Conservation (phyloP, 257 asterid species). For the Leptodermis oblonga region DNA sequence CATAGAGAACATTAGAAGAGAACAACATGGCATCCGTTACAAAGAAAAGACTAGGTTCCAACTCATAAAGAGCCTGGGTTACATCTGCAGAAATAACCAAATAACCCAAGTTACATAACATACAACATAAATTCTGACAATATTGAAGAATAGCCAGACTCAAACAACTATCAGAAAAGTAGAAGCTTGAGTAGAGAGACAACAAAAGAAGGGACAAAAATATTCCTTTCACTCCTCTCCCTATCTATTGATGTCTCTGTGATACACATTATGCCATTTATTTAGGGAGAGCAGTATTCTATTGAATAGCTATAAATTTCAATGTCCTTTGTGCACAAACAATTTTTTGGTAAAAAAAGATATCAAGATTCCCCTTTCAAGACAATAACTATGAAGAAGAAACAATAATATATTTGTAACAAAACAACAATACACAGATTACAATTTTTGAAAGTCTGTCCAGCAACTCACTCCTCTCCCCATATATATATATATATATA, state of each 20-base stretch:
- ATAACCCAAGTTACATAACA: background rate
- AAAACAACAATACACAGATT: too few species aligned
- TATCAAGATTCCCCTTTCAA: background rate
- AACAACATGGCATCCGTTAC: slow-evolving; percentile 59
- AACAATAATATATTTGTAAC: too few species aligned
- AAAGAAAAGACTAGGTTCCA: slow-evolving; percentile 69
- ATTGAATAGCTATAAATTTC: background rate
- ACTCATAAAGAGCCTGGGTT: slow-evolving; percentile 59
- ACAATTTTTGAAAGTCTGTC: too few species aligned
- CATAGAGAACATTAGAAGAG: slow-evolving; percentile 1
- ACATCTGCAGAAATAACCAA: slow-evolving; percentile 37
- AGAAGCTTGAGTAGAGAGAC: background rate
- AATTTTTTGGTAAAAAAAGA: background rate
- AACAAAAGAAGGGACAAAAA: background rate
- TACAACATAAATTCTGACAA: background rate
- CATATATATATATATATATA: too few species aligned
- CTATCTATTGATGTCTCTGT: background rate
- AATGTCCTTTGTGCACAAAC: slow-evolving; percentile 15
- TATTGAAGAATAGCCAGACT: background rate
- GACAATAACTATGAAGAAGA: background rate
- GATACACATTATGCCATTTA: slow-evolving; percentile 2
- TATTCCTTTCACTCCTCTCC: background rate
- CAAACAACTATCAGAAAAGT: slow-evolving; percentile 7
- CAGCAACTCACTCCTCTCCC: too few species aligned
- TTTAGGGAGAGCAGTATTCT: slow-evolving; percentile 1